Percentiles rank a stretch among this genome's conserved stretches.
phyloP scores from a whole-genome alignment of 352 stramenopile species.

The Pythium utonaiense region DNA sequence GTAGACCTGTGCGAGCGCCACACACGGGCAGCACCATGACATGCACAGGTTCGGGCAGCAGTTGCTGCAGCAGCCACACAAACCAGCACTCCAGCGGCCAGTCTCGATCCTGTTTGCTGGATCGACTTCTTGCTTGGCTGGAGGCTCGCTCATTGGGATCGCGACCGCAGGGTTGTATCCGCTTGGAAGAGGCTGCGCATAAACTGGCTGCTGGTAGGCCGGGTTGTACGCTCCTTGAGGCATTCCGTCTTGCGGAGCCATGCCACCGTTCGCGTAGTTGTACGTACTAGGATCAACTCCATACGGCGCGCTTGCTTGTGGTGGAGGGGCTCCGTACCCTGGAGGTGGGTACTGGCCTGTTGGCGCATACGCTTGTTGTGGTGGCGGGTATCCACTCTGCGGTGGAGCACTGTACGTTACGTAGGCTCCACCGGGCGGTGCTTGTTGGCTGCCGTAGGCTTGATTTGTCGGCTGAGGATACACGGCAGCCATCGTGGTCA shows the following conservation, averaged over 20 bases:
- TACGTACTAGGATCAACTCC: background rate
- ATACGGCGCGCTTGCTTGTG: too few relatives aligned
- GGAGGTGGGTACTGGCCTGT: background rate
- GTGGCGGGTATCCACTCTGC: background rate
- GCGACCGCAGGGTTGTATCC: background rate
- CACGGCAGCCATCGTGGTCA: background rate
- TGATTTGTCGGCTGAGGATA: background rate
- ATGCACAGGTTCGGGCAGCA: constrained; percentile 28
- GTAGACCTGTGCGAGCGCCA: constrained; percentile 18
- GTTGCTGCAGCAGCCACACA: constrained; percentile 29
- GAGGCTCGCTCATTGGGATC: background rate
- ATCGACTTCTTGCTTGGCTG: background rate
- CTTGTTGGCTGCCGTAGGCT: background rate
- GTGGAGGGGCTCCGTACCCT: background rate
- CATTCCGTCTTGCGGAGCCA: background rate
- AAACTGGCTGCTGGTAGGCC: too few relatives aligned
- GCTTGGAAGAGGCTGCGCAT: background rate
- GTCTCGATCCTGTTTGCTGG: background rate
- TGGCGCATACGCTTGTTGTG: background rate
- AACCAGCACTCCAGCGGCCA: constrained; percentile 20
- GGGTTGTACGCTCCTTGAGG: background rate
- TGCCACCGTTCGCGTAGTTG: background rate
- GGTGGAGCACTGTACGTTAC: background rate
- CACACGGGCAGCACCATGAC: constrained; percentile 26
- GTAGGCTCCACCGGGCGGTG: background rate